Evolutionary conservation across 176 grass and related monocot species (phyloP).

Genomic region (Triticum monococcum): DNA sequence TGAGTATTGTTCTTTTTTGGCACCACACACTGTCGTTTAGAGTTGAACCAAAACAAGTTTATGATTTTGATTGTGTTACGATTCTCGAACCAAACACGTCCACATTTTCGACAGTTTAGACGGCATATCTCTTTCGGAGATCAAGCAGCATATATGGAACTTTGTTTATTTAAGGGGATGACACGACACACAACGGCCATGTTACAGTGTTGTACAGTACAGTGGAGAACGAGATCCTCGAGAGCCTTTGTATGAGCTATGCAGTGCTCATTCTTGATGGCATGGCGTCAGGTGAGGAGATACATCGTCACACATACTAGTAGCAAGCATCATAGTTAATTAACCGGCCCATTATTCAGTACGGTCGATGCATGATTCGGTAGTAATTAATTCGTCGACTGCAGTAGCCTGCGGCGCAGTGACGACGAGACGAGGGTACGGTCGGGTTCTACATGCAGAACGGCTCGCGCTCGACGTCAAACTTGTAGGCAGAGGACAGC

Average conservation of each 20-base stretch:
- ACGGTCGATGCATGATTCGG: background rate
- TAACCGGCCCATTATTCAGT: background rate
- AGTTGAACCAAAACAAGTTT: background rate
- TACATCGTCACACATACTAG: background rate
- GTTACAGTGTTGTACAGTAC: background rate
- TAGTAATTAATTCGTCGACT: no score
- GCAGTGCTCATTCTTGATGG: background rate
- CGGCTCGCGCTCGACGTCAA: conserved; percentile 53
- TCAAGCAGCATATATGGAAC: background rate
- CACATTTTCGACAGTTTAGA: no score
- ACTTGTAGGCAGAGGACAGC: conserved; percentile 59
- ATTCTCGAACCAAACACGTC: no score
- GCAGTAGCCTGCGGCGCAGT: background rate
- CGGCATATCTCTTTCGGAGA: no score
- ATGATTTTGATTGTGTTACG: background rate
- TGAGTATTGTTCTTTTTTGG: no score
- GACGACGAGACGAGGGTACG: background rate
- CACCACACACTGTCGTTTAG: background rate
- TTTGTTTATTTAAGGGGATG: background rate
- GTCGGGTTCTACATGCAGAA: conserved; percentile 47
- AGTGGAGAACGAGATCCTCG: background rate
- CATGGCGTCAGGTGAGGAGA: background rate
- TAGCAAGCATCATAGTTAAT: background rate
- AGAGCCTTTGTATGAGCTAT: background rate
- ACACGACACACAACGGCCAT: background rate